phyloP scores from a whole-genome alignment of 352 stramenopile species.

The Plasmopara muralis region DNA sequence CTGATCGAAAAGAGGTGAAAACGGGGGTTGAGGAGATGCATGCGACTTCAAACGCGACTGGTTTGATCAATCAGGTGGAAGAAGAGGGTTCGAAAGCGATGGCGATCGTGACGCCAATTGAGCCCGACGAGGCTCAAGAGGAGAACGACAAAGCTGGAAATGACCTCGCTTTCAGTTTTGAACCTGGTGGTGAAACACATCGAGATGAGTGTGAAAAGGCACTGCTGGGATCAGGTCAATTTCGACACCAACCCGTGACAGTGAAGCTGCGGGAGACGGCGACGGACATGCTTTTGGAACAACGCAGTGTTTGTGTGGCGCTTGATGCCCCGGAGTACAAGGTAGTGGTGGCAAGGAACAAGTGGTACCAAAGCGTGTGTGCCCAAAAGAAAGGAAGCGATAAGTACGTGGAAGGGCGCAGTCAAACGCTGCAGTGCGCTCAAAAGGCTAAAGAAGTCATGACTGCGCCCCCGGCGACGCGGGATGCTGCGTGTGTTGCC shows the following conservation, averaged over 20 bases:
- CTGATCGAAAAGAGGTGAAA: constrained; percentile 13
- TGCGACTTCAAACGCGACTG: constrained; percentile 1
- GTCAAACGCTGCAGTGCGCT: constrained; percentile 66
- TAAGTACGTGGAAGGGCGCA: constrained; percentile 56
- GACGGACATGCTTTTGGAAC: constrained; percentile 56
- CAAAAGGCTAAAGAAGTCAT: constrained; percentile 82
- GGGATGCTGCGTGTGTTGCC: constrained; percentile 58
- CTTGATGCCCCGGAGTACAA: constrained; percentile 45
- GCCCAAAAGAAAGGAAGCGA: constrained; percentile 73
- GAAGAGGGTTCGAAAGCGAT: constrained; percentile 5
- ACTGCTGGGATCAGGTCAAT: constrained; percentile 1
- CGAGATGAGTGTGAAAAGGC: constrained; percentile 9
- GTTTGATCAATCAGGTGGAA: constrained; percentile 18
- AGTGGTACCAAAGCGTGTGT: constrained; percentile 55
- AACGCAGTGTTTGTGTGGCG: constrained; percentile 61
- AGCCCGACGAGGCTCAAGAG: constrained; percentile 14
- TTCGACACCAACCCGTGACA: constrained; percentile 30
- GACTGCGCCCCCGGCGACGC: constrained; percentile 67
- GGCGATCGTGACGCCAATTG: neutral
- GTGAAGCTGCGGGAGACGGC: constrained; percentile 52
- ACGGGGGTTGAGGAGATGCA: constrained; percentile 1
- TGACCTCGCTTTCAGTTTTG: constrained; percentile 3
- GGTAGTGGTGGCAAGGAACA: constrained; percentile 44
- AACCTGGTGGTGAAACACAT: neutral
- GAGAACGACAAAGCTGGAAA: constrained; percentile 3